Base-by-base conservation (phyloP, 2,329 filamentous ascomycete genomes). In the Alternaria brassicicola region DNA sequence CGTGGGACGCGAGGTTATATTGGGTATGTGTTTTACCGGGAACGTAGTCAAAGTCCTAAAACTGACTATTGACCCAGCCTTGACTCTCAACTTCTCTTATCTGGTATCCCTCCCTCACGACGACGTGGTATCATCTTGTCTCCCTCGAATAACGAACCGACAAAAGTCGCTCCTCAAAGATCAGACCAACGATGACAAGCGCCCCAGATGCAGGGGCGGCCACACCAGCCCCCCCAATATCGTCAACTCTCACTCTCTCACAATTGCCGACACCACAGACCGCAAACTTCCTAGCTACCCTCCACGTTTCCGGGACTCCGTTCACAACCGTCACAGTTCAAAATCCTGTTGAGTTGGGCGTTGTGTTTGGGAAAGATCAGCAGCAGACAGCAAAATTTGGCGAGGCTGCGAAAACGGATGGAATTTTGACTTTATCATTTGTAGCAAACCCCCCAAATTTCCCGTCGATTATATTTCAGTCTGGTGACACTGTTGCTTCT, bases 271-370 rank as follows among this genome's bases (percentile, higher is more conserved):
- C 2, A 10, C 9, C 35, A 21, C 1, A 1, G n/a, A 2, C n/a
- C 19, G 17, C n/a, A 38, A 0, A 0, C 0, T 21, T 10, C 15
- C 7, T 1, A n/a, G 35, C 5, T 19, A 5, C 3, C n/a, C n/a
- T 38, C n/a, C 9, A 10, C 8, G n/a, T 4, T 13, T 3, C 6
- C 3, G 6, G 2, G 7, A 7, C 2, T 19, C 2, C 3, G 9
- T 12, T 38, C 9, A 4, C 35, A 12, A 38, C 8, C 4, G 17
- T 38, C 4, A 12, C 17, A 8, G 2, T 38, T 21, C 35, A 10
- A n/a, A 10, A 4, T 2, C 36, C 36, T 13, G 3, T 23, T 4
- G 2, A 1, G 6, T 12, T 6, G 10, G 36, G 36, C 19, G 6
- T 39, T 13, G 1, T 2, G 1, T 39, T 2, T 39, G 36, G 19